Percentiles rank a stretch among this genome's conserved stretches.
These are phyloP conservation scores for Penicillium concentricum DNA, from an alignment of 2,329 filamentous ascomycete genomes.

Conservation along the genomic window DNA sequence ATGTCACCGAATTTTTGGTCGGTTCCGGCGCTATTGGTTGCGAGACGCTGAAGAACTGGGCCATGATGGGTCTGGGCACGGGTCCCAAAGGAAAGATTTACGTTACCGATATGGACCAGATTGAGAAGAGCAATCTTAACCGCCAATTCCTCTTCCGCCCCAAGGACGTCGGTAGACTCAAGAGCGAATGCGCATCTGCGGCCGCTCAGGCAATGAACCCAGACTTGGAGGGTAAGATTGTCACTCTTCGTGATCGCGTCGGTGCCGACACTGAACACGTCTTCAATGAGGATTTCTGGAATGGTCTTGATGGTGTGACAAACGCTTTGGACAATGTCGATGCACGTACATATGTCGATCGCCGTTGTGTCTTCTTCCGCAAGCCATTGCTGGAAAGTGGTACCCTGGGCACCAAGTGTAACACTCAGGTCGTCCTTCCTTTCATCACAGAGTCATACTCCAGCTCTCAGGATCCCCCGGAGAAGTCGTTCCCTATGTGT, in stretches of 20 bases:
- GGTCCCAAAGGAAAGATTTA: slow-evolving; percentile 85
- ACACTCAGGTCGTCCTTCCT: slow-evolving; percentile 93
- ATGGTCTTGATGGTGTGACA: slow-evolving; percentile 81
- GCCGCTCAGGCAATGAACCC: slow-evolving; percentile 97
- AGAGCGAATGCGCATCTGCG: slow-evolving; percentile 88
- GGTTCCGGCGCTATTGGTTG: slow-evolving; percentile 96
- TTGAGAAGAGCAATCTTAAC: slow-evolving; percentile 98
- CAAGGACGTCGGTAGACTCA: slow-evolving; percentile 90
- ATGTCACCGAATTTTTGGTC: slow-evolving; percentile 89
- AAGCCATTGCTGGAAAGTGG: slow-evolving; percentile 96
- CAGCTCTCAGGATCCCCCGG: slow-evolving; percentile 91
- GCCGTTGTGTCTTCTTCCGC: slow-evolving; percentile 96
- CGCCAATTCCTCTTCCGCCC: slow-evolving; percentile 93
- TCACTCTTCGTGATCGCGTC: slow-evolving; percentile 82
- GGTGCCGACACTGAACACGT: slow-evolving; percentile 88
- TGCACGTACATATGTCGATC: slow-evolving; percentile 92
- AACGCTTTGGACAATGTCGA: slow-evolving; percentile 98
- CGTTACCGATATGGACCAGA: slow-evolving; percentile 97
- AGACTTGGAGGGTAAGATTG: slow-evolving; percentile 81
- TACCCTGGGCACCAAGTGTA: slow-evolving; percentile 97
- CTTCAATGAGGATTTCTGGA: slow-evolving; percentile 94
- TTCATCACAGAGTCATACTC: slow-evolving; percentile 95
- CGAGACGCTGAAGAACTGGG: slow-evolving; percentile 99
- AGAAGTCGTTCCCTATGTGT: slow-evolving; percentile 99
- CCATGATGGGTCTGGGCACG: slow-evolving; percentile 92